Evolutionary conservation across 352 stramenopile species (phyloP), one percentile per base, ranked within the genome.

Genomic region (Phytophthora cactorum): DNA sequence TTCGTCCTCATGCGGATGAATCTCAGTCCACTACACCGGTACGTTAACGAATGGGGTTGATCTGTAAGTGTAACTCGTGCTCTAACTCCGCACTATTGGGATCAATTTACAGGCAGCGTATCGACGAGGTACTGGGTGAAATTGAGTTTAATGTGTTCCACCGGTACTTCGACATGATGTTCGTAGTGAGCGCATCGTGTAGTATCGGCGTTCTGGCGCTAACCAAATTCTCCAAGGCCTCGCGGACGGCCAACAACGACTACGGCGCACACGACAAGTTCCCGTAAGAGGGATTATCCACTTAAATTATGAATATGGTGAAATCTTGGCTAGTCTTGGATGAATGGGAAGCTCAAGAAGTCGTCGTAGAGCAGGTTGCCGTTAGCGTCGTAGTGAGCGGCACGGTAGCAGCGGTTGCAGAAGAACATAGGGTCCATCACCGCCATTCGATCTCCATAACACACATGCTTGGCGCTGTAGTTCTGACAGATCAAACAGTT

Each of bases 1-100:
- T 95, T 95, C 49, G 85, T 95, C 44, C 77, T 95, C 63, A 95
- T 95, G 87, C 83, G 87, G 25, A 93, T 95, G 87, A 95, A 95
- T 63, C 77, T 95, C 39, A 90, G 84, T 39, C 66, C 82, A 4
- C 64, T 78, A 39, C 84, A 95, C 43, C 64, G 86, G 83, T 92
- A 72, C 59, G 68, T 57, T 3, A 41, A 63, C 10, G 12, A 14
- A n/a, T 45, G 41, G 2, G 56, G 32, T 27, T 31, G 10, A 8
- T 41, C 39, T 27, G n/a, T 10, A 34, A 47, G 14, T 47, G 4
- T 28, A 47, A n/a, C 39, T 72, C 32, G 3, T 60, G 34, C 9
- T 54, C 49, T 66, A 60, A 73, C 45, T 34, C 47, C 8, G 22
- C 15, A 3, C n/a, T 51, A 28, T 52, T 56, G 28, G 4, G 14